Evolutionary conservation across 1,139 yeast genomes (phyloP), one percentile per base, ranked within the genome.

Genomic region (Taphrina flavorubra): DNA sequence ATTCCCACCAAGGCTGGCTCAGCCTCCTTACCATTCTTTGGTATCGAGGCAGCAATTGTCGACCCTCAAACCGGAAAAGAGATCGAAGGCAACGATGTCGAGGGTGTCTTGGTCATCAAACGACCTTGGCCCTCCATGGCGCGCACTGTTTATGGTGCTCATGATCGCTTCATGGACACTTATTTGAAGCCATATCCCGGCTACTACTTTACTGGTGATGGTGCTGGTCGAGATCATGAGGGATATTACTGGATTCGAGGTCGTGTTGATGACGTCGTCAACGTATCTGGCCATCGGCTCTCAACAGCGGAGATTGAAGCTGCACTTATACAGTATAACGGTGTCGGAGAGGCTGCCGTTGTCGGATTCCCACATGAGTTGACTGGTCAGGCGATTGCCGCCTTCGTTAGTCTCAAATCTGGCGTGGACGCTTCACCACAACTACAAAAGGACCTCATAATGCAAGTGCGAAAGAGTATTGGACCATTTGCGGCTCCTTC

Each of bases 401-500:
- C 98, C 34, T 94, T 87, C 77, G 97, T 92, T 70, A 89, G 95
- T 34, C 85, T 92, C 78, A 92, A 92, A 81, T 79, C 83, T 59
- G 80, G 83, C 69, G 53, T 68, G 25, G 86, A 82, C 65, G 84
- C 82, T 70, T 81, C 83, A 25, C 80, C 82, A 68, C 87, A 84
- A 68, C 83, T 89, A 76, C 89, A 96, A 84, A 90, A 89, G 81
- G 91, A 88, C 76, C 85, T 95, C 75, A 82, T 92, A 70, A 80
- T 92, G 80, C 92, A 88, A 76, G 97, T 94, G 66, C 88, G 99
- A 82, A 88, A 89, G 78, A 91, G 88, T 77, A 94, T 94, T 78
- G 99, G 99, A 69, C 99, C 99, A 69, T 94, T 94, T 81, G 99
- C 99, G 57, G 96, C 98, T 70, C 99, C 99, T 79, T 83, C 89